Evolutionary conservation across 306 rosid genomes (phyloP).

Genomic region (Trifolium subterraneum): DNA sequence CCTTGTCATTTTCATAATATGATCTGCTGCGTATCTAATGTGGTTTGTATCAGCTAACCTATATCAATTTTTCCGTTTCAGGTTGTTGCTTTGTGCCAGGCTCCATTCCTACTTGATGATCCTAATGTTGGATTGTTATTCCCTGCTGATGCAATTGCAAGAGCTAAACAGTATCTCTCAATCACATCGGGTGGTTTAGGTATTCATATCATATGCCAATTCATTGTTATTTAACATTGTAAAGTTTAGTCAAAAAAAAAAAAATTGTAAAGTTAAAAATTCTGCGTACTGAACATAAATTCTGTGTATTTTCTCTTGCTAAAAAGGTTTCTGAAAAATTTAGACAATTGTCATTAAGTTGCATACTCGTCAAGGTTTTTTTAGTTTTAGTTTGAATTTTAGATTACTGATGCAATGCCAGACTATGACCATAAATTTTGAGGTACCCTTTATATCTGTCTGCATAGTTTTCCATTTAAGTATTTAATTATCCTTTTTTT

Average conservation of each 20-base stretch:
- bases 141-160: constrained; percentile 99
- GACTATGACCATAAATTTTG: constrained; percentile 30
- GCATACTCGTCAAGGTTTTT: constrained; percentile 18
- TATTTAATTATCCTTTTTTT: constrained; percentile 23
- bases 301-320: background rate
- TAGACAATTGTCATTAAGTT: constrained; percentile 19
- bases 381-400: constrained; percentile 20
- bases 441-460: background rate
- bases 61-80: constrained; percentile 37
- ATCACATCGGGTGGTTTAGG: constrained; percentile 93
- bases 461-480: constrained; percentile 1
- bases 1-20: constrained; percentile 27
- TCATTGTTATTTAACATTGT: constrained; percentile 21
- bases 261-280: background rate
- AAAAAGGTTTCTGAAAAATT: constrained; percentile 19
- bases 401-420: constrained; percentile 17
- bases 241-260: too few species aligned
- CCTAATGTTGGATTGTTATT: constrained; percentile 90
- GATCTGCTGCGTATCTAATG: background rate
- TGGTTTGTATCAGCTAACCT: constrained; percentile 26
- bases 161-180: constrained; percentile 86
- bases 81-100: constrained; percentile 99
- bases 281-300: background rate
- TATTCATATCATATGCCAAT: constrained; percentile 45
- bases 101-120: constrained; percentile 95